phyloP scores from a whole-genome alignment of 768 basidiomycete genomes.

The Trametes maxima region DNA sequence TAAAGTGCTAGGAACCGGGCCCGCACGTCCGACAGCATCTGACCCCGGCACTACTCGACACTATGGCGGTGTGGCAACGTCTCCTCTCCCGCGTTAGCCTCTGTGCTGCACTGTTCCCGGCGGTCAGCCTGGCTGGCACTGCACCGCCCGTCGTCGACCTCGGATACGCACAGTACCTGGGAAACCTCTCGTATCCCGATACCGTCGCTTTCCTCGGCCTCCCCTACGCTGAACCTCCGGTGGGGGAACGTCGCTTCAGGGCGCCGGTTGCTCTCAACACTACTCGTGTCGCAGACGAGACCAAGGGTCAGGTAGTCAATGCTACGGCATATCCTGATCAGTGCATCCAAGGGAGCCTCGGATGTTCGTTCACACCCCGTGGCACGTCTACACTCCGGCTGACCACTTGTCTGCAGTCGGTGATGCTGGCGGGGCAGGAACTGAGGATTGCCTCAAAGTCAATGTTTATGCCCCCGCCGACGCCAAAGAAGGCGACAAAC shows the following conservation, averaged over 20 bases:
- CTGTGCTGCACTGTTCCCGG: background rate
- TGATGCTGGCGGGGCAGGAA: conserved; percentile 64
- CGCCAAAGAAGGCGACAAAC: conserved; percentile 46
- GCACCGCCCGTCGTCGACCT: conserved; percentile 46
- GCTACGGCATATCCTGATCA: conserved; percentile 57
- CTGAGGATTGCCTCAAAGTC: conserved; percentile 67
- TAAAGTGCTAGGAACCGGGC: too few relatives aligned
- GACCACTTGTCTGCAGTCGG: conserved; percentile 37
- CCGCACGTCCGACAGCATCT: too few relatives aligned
- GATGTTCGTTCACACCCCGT: conserved; percentile 35
- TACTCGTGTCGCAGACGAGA: conserved; percentile 38
- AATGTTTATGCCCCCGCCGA: conserved; percentile 62
- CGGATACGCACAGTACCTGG: conserved; percentile 60
- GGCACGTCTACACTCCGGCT: background rate
- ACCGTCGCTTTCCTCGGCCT: conserved; percentile 54
- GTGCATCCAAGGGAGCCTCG: conserved; percentile 60
- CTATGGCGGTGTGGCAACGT: background rate
- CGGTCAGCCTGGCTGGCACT: background rate
- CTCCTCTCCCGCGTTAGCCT: background rate
- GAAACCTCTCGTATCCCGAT: conserved; percentile 52
- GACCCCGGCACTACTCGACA: too few relatives aligned
- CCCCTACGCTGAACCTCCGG: conserved; percentile 41
- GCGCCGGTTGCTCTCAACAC: conserved; percentile 55
- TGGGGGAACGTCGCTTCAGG: conserved; percentile 39
- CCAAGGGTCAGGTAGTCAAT: conserved; percentile 46